phyloP scores from a whole-genome alignment of 139 green algal species.

The Chlorella sp. region DNA sequence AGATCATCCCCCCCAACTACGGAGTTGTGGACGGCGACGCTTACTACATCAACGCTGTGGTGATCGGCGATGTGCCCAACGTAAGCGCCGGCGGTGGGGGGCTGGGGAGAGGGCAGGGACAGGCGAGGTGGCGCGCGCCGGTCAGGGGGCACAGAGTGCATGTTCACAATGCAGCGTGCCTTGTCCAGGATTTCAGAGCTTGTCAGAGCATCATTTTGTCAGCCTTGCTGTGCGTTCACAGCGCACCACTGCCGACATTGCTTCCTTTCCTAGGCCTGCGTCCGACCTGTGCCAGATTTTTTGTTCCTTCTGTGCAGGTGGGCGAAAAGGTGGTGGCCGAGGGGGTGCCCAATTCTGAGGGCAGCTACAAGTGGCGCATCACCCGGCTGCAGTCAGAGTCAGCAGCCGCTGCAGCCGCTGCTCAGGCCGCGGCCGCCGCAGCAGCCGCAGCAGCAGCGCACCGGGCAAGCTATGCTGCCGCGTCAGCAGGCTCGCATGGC shows the following conservation, averaged over 20 bases:
- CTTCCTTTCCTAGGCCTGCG: too few species aligned
- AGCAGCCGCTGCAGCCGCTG: background rate
- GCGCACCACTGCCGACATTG: too few species aligned
- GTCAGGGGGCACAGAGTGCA: too few species aligned
- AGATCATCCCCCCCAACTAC: constrained; percentile 75
- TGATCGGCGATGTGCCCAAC: constrained; percentile 37
- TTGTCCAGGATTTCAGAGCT: too few species aligned
- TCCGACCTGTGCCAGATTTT: background rate
- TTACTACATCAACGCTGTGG: constrained; percentile 62
- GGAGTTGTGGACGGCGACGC: constrained; percentile 69
- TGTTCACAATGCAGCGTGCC: too few species aligned
- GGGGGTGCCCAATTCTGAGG: constrained; percentile 65
- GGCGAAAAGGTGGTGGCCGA: constrained; percentile 62
- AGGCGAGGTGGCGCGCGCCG: too few species aligned
- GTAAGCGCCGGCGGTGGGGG: background rate
- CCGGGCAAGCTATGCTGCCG: background rate
- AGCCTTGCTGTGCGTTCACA: too few species aligned
- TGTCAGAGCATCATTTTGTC: too few species aligned
- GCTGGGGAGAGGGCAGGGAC: background rate
- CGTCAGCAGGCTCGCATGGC: background rate
- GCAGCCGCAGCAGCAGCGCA: background rate
- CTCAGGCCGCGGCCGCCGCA: background rate
- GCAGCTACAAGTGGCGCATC: constrained; percentile 65
- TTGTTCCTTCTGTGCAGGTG: constrained; percentile 30
- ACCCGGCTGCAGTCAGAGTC: constrained; percentile 48